A percentile compares a stretch with the other conserved stretches of the same genome.
These are phyloP conservation scores for Termitomyces sp. DNA, from an alignment of 768 basidiomycete species.

Conservation along the genomic window DNA sequence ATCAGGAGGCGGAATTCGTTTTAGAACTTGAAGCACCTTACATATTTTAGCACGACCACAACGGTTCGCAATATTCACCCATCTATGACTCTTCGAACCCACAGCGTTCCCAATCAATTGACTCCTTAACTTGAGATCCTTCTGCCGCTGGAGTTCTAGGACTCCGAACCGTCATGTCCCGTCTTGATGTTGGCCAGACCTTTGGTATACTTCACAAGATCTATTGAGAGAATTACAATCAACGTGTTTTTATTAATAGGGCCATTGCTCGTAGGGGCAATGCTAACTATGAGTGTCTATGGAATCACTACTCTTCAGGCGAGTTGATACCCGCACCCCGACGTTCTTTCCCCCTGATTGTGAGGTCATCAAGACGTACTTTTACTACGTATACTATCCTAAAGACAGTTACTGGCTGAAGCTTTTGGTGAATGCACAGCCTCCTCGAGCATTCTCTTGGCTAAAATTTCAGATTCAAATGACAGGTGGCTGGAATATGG, in stretches of 20 bases:
- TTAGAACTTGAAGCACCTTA: too few species aligned
- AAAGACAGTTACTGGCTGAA: constrained; percentile 32
- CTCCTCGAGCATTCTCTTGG: not conserved
- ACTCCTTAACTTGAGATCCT: not conserved
- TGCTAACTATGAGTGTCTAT: constrained; percentile 35
- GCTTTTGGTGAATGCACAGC: constrained; percentile 25
- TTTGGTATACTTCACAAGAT: constrained; percentile 23
- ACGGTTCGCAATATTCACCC: not conserved
- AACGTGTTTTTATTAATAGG: constrained; percentile 17
- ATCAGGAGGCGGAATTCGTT: too few species aligned
- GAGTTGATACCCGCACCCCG: not conserved
- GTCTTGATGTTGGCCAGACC: constrained; percentile 21
- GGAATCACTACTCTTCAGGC: constrained; percentile 44
- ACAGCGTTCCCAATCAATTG: not conserved
- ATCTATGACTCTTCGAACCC: constrained; percentile 7
- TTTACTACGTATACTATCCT: constrained; percentile 38
- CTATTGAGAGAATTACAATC: too few species aligned
- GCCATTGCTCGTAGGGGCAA: constrained; percentile 33
- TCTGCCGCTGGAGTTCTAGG: not conserved
- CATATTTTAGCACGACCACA: too few species aligned
- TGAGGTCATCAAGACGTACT: constrained; percentile 29
- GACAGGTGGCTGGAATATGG: constrained; percentile 33
- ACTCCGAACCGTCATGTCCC: constrained; percentile 2
- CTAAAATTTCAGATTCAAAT: not conserved
- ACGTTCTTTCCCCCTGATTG: not conserved